Base-by-base conservation (phyloP, 495 filamentous ascomycete genomes). In the Trichoderma gamsii region DNA sequence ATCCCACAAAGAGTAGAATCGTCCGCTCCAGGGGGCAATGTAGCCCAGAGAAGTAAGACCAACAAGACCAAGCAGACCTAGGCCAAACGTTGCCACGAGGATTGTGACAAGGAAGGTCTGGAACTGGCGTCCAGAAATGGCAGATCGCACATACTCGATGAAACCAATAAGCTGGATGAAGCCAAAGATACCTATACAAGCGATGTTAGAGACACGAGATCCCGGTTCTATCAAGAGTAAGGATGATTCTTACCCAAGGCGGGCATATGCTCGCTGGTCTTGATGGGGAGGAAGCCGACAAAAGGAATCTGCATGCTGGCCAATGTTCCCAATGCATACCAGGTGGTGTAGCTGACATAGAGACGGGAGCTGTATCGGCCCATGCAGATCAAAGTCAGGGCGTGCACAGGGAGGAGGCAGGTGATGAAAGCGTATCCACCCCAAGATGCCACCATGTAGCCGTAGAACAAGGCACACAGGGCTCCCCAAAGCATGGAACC, bases 351-450 rank as follows among this genome's bases (percentile, higher is more conserved):
- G 71, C 91, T 90, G 74, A 97, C 94, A 73, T 99, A 99, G 4
- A 98, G 79, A 65, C 96, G 87, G 64, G 91, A 88, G 82, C 93
- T 97, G 79, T 92, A 99, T 64, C 96, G 85, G 59, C 96, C 96
- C 96, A 99, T 99, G 80, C 88, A 92, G 71, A 98, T 87, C 68
- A 99, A 85, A 38, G 98, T 93, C 75, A 99, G 96, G 18, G 92
- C 88, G 77, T 99, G 96, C 64, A 99, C 87, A 46, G 96, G 96
- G 52, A 99, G 89, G 77, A 99, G 81, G 75, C 97, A 98, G 70
- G 96, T 99, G 74, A 99, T 99, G 85, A 99, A 99, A 70, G 97
- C 96, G 78, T 99, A 99, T 76, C 96, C 96, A 82, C 96, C 96
- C 96, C 96, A 99, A 43, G 96, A 95, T 66, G 93, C 93, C 49